Percentiles rank a stretch among this genome's conserved stretches.
Conservation (phyloP, 2,329 filamentous ascomycete genomes). For the Seiridium unicorne region DNA sequence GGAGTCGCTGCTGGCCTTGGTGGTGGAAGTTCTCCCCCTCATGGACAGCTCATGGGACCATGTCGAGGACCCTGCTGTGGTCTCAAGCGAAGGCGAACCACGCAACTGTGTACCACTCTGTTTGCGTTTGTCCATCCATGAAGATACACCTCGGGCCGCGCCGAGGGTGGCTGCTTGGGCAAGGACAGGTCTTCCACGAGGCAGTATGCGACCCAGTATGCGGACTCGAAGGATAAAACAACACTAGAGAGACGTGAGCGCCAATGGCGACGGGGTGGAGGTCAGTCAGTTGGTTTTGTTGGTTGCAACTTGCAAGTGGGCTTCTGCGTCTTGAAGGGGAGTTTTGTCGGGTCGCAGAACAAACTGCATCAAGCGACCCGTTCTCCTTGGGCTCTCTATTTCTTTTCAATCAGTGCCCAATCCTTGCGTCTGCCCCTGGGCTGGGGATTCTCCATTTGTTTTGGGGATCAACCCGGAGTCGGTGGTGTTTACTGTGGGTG, state of each 20-base stretch:
- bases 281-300: too few relatives aligned
- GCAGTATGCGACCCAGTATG: too few relatives aligned
- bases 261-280: too few relatives aligned
- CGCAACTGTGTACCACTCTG: slow-evolving; percentile 3
- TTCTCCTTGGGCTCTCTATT: not conserved
- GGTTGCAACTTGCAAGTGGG: not conserved
- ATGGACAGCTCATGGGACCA: slow-evolving; percentile 3
- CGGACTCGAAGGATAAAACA: too few relatives aligned
- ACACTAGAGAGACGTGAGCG: too few relatives aligned
- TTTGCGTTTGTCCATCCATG: slow-evolving; percentile 7
- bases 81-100: not conserved
- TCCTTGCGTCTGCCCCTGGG: not conserved
- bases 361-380: not conserved
- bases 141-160: slow-evolving; percentile 3
- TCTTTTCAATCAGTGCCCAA: not conserved
- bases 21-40: not conserved
- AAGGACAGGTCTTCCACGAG: not conserved
- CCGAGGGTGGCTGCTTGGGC: slow-evolving; percentile 1
- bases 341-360: not conserved
- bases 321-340: not conserved
- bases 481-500: not conserved
- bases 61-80: not conserved
- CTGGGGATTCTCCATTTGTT: not conserved
- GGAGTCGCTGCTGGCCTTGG: not conserved
- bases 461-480: not conserved